Evolutionary conservation across 2,329 filamentous ascomycete species (phyloP), one percentile per base, ranked within the genome.

Genomic region (Albifimbria verrucaria): DNA sequence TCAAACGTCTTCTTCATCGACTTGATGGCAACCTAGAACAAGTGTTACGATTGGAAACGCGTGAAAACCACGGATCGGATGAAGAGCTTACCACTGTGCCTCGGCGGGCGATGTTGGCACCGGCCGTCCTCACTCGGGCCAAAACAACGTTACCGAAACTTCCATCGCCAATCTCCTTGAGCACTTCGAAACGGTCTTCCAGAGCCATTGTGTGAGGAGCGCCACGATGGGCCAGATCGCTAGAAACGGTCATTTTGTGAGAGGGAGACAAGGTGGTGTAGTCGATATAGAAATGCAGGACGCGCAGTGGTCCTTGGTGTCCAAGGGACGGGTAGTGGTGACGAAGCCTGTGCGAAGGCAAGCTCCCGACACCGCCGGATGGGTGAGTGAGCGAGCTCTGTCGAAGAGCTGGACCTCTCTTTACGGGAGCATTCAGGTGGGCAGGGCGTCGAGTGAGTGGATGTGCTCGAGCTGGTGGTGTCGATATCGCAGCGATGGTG

Each of bases 1-100:
- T 97, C 92, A 65, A 97, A 99, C 0, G 89, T 92, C 83, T 99
- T 99, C 81, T 99, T 99, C 94, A 99, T 99, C 6, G 94, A 97
- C 76, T 99, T 99, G 76, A 99, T 97, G 43, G 94, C 94, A 65
- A 99, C 89, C 94, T 97, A 52, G 42, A 53, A 51, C 52, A 52
- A 41, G 46, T 52, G 57, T 63, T 57, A 61, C 50, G 44, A 44
- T 26, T 39, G 32, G 25, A 50, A 28, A 22, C 47, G 46, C 49
- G 52, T 51, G 59, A 52, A 52, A 50, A 52, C 36, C 42, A n/a
- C 28, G 46, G 55, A 52, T 21, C 43, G 42, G 53, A 51, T 51
- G 53, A 48, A 22, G 28, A 58, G 78, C 87, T 80, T 86, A 97
- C 93, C 79, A 97, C 84, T 53, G 92, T 96, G 62, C 93, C 93